Evolutionary conservation across 108 stramenopile species (phyloP), one percentile per base, ranked within the genome.

Genomic region (Nannochloropsis granulata): DNA sequence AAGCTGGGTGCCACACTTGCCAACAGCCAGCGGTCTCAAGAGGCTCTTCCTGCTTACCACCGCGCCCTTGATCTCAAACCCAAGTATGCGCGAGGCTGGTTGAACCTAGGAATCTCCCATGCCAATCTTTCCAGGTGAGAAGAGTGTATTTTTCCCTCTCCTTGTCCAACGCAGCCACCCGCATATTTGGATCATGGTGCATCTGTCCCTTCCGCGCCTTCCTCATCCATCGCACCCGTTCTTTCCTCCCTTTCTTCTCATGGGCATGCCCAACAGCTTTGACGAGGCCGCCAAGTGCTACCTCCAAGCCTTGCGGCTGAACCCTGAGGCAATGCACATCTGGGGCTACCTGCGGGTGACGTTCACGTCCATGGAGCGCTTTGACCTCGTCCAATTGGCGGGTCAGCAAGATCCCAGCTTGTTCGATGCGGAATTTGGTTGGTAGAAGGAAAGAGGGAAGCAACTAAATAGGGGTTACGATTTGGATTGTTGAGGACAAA

Each of bases 51-150:
- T 8, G 92, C 91, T 12, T 95, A 95, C 88, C 79, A 79, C 24
- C 24, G 79, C 44, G 95, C 96, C 0, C 83, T 98, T 80, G 85
- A 91, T 43, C 85, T 95, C 43, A 95, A 95, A 83, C 97, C 97
- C 25, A 91, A 93, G 90, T 98, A 96, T 90, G 94, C 96, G 2
- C 91, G 97, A 8, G 95, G 93, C 43, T 97, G 96, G 97, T 87
- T 97, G n/a, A 98, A 98, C 84, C 93, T 96, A 92, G 96, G 96
- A 23, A 97, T 98, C 80, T 92, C 95, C 13, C 96, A 97, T 86
- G 90, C 90, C 81, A 97, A 95, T 85, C 84, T 97, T 43, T 90
- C 92, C 34, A 92, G 56, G 56, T 71, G 56, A n/a, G 56, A 2
- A 71, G n/a, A 71, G 56, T 71, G 21, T 16, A 0, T n/a, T 71